Base-by-base conservation (phyloP, 1,284 basidiomycete species). In the Pseudozyma sp. region DNA sequence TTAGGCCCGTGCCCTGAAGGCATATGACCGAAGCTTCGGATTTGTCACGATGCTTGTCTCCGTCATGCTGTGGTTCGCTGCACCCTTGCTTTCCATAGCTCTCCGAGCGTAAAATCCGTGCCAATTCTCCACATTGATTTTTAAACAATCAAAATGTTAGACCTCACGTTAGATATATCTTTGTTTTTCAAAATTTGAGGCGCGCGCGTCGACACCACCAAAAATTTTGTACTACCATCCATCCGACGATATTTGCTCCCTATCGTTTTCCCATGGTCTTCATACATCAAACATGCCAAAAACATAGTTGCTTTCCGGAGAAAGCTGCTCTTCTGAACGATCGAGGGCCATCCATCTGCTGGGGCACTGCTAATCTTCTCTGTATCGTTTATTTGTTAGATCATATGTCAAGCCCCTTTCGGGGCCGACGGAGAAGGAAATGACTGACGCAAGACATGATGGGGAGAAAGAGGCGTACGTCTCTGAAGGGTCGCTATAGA, bases 341-440 rank as follows among this genome's bases (percentile, higher is more conserved):
- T 51, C 25, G n/a, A 34, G 39, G 18, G 52, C 44, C 67, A 64
- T 59, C 61, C 60, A 59, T 70, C 9, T 64, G 16, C 60, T 59
- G 60, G 38, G 67, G 45, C 55, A 64, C 18, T 64, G 67, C 67
- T 70, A 64, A 69, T 69, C 66, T 69, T 69, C 66, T 69, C 66
- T 69, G 66, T 69, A 69, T 69, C 66, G 66, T 69, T 69, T 69
- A 69, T 69, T 69, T 69, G 59, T 69, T 69, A 69, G 66, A 69
- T 69, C 60, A 69, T 69, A 70, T 70, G 67, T 70, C 67, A 50
- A 69, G 67, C 67, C 67, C 67, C 67, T 70, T 31, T 63, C 67
- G 60, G 67, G 67, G 67, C 67, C 67, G 60, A 70, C 67, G 55
- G 5, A 1, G 14, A 39, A 11, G 5, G 12, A 9, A 19, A 1